A percentile compares a stretch with the other conserved stretches of the same genome.
Conservation (phyloP, 139 green algal genomes). For the Chlorella sorokiniana region DNA sequence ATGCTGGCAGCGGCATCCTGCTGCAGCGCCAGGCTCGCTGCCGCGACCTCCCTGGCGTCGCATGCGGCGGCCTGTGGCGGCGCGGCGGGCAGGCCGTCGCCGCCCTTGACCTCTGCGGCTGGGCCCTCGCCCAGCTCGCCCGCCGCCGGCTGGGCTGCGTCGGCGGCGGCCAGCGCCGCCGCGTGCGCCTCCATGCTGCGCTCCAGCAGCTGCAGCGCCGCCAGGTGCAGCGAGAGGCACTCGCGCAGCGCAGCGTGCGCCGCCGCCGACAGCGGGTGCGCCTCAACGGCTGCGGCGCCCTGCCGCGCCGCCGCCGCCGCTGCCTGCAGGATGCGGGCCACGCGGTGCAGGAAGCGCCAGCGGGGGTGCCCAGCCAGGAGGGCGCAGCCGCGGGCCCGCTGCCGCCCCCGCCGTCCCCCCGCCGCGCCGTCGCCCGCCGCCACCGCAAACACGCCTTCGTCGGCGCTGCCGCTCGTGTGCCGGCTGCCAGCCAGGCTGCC, state of each 20-base stretch:
- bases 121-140: background rate
- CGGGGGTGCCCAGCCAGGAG: background rate
- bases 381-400: background rate
- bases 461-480: background rate
- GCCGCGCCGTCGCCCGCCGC: too few species aligned
- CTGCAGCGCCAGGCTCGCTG: conserved; percentile 7
- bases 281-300: background rate
- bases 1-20: conserved; percentile 3
- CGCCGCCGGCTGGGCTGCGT: background rate
- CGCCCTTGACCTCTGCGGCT: background rate
- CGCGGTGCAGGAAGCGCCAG: background rate
- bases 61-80: background rate
- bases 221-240: conserved; percentile 41
- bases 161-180: background rate
- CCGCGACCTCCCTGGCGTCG: background rate
- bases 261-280: background rate
- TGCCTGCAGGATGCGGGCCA: background rate
- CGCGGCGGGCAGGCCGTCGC: background rate
- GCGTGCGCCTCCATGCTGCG: conserved; percentile 22
- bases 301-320: conserved; percentile 1
- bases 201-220: conserved; percentile 45
- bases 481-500: conserved; percentile 2
- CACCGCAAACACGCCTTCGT: conserved; percentile 12
- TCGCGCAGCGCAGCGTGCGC: conserved; percentile 13
- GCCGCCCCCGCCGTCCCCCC: background rate